Percentiles rank a stretch among this genome's conserved stretches.
Conservation (phyloP, 1,284 basidiomycete species). For the Naganishia sp. region DNA sequence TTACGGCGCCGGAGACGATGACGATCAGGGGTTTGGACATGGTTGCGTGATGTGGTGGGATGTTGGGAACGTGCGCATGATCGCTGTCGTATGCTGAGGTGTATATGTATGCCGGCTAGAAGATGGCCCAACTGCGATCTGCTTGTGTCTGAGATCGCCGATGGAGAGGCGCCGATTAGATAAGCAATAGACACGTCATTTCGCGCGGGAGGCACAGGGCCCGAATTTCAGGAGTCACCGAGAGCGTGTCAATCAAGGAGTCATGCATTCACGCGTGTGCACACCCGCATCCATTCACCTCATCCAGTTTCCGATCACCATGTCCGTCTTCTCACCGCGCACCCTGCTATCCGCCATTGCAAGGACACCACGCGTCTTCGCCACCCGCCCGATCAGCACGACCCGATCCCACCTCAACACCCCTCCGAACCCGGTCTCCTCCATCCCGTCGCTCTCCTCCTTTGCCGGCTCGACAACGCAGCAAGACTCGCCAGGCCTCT, state of each 20-base stretch:
- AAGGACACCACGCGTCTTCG: background rate
- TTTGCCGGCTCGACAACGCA: conserved; percentile 3
- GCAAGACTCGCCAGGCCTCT: background rate
- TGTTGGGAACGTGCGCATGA: background rate
- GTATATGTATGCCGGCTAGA: background rate
- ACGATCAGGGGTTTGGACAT: conserved; percentile 29
- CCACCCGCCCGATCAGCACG: background rate
- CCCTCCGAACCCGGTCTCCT: conserved; percentile 1
- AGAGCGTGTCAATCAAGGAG: background rate
- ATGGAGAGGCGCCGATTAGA: background rate
- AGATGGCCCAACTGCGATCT: conserved; percentile 1
- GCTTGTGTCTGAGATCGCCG: background rate
- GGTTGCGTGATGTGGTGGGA: background rate
- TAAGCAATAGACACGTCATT: conserved; percentile 4
- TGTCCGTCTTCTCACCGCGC: conserved; percentile 16
- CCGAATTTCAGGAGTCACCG: background rate
- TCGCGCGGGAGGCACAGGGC: too few species aligned
- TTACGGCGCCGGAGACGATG: conserved; percentile 32
- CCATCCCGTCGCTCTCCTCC: conserved; percentile 21
- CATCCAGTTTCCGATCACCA: background rate
- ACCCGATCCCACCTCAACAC: background rate
- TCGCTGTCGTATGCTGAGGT: background rate
- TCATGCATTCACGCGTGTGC: background rate
- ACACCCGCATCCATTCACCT: background rate
- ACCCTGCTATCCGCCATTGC: background rate